phyloP scores from a whole-genome alignment of 2,329 filamentous ascomycete species.

The Ophiostoma angusticollis region DNA sequence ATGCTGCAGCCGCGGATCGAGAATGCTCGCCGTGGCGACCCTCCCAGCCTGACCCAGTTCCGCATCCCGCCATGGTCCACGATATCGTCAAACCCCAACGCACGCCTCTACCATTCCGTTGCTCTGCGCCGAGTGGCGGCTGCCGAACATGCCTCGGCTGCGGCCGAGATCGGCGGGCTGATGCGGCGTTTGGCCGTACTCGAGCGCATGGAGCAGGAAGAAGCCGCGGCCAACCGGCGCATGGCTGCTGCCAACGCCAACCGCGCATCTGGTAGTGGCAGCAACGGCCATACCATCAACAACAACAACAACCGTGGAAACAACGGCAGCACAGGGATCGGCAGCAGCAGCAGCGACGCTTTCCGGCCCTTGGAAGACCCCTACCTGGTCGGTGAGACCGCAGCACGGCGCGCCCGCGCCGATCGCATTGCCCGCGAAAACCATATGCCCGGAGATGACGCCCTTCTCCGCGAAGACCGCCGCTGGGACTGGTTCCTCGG shows the following conservation, averaged over 20 bases:
- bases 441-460: conserved; percentile 28
- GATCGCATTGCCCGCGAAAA: conserved; percentile 45
- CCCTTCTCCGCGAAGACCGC: conserved; percentile 43
- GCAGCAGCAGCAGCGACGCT: conserved; percentile 16
- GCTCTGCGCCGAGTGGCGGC: conserved; percentile 46
- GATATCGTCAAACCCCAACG: conserved; percentile 39
- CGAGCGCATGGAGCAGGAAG: conserved; percentile 26
- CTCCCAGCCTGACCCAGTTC: conserved; percentile 38
- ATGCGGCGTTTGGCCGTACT: conserved; percentile 21
- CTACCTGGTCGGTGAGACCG: conserved; percentile 52
- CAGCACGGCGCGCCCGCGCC: conserved; percentile 43
- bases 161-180: conserved; percentile 18
- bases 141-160: conserved; percentile 24
- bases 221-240: conserved; percentile 16
- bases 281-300: conserved; percentile 11
- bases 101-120: conserved; percentile 50
- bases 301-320: conserved; percentile 11
- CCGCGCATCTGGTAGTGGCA: conserved; percentile 3
- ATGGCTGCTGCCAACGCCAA: conserved; percentile 4
- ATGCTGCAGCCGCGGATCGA: conserved; percentile 19
- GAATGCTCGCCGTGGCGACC: conserved; percentile 18
- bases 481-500: conserved; percentile 50
- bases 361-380: conserved; percentile 51
- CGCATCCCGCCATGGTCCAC: conserved; percentile 47
- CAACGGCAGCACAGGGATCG: conserved; percentile 7